Base-by-base conservation (phyloP, 495 filamentous ascomycete species). In the Talaromyces stipitatus region DNA sequence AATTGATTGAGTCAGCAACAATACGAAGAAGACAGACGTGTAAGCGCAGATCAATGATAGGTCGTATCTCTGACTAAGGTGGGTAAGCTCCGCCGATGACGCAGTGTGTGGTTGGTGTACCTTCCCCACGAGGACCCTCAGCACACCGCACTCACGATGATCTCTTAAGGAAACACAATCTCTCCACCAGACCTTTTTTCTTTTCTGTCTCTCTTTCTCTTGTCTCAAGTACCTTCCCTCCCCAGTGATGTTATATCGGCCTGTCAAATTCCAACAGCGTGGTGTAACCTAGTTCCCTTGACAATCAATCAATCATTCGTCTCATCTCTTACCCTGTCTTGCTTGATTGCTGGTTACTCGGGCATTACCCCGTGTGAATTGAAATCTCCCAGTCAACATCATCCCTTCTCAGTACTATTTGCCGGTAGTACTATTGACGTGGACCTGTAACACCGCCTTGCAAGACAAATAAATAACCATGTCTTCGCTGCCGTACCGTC, bases 401-500 rank as follows among this genome's bases (percentile, higher is more conserved):
- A n/a, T 41, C n/a, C 32, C 36, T 41, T 41, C n/a, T 41, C 36
- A 41, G n/a, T 16, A 41, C 45, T 18, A 20, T 18, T 20, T 24
- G 24, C 45, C 20, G 24, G 24, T 48, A 5, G 36, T 41, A 41
- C 16, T 41, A 41, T 18, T 52, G n/a, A 54, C 51, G 32, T 30
- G 10, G 32, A 41, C 16, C 18, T 45, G 54, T 55, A 28, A 33
- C 16, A 46, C 32, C 23, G 29, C 16, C 9, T 22, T 7, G 54
- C 56, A 23, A 23, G 26, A 30, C 46, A 27, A 53, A n/a, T 38
- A 18, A 54, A 36, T 48, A 58, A 59, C 38, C 28, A 66, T 70
- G 67, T 33, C 64, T 55, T 68, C 69, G 33, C 58, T 57, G 10
- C 18, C 69, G 36, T 70, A 70, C 50, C 67, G 66, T 51, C 67